Evolutionary conservation across 2,329 filamentous ascomycete species (phyloP), one percentile per base, ranked within the genome.

Genomic region (Lomentospora prolificans): DNA sequence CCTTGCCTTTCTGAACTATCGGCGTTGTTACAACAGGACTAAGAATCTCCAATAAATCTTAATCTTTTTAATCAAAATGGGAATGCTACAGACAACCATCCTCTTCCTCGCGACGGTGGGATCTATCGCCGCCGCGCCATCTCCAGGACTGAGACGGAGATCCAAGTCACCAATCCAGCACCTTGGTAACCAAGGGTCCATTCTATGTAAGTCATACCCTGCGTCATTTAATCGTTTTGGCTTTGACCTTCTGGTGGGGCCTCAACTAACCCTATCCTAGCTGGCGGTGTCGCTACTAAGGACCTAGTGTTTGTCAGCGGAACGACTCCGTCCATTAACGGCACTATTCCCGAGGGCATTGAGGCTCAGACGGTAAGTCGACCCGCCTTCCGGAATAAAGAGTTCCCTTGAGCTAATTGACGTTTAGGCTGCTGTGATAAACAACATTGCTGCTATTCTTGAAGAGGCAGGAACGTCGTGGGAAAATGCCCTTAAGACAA

Each of bases 401-500:
- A 14, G 12, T 67, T 50, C 54, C 50, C 3, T 27, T 39, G 19
- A 19, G 24, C 36, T 39, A 41, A 39, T 17, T 5, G 14, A 4
- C 4, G n/a, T 33, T 4, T 50, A 58, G 55, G 39, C 41, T 41
- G 55, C 48, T 22, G 55, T 60, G 14, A 59, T 58, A 39, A 51
- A 55, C 44, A 61, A 60, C 19, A 60, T 61, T 33, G 55, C 55
- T 6, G 54, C 57, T 24, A 59, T 61, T 48, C 55, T 61, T 2
- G 59, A 60, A 36, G 60, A 61, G 39, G 60, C 60, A 3, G 60
- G 60, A 27, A 61, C 60, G 14, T 59, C 60, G 14, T 61, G 60
- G 60, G 59, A 60, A 30, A 25, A 59, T 33, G 60, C 57, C 3
- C 52, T 60, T 50, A 61, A 61, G 56, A 61, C 60, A 5, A 60